Percentiles rank a stretch among this genome's conserved stretches.
These are phyloP conservation scores for Apodospora peruviana DNA, from an alignment of 495 filamentous ascomycete genomes.

Conservation along the genomic window DNA sequence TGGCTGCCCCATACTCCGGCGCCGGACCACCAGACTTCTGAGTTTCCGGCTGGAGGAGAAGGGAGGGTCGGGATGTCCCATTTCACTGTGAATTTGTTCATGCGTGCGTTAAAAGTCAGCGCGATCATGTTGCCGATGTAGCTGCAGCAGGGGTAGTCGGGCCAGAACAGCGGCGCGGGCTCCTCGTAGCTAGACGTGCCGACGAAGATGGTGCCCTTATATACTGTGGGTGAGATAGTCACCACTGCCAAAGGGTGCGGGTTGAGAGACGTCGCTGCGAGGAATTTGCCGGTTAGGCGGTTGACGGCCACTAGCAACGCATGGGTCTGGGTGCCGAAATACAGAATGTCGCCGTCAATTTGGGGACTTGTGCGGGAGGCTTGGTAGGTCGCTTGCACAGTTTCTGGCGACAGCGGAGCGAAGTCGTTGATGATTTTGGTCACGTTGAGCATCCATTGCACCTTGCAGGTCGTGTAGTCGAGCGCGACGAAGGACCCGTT, in stretches of 20 bases:
- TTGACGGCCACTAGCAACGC: constrained; percentile 31
- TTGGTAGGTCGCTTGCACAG: neutral
- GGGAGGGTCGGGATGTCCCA: constrained; percentile 28
- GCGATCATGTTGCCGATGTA: constrained; percentile 30
- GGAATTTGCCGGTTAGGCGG: constrained; percentile 14
- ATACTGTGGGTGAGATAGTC: constrained; percentile 26
- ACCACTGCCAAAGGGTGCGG: constrained; percentile 24
- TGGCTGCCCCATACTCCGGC: constrained; percentile 34
- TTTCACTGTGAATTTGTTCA: constrained; percentile 13
- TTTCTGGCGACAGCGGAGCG: constrained; percentile 8
- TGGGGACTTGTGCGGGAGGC: constrained; percentile 27
- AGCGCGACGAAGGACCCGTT: constrained; percentile 28
- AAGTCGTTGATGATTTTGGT: constrained; percentile 18
- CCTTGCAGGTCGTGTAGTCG: constrained; percentile 23
- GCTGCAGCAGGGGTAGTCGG: constrained; percentile 29
- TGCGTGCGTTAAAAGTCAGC: constrained; percentile 15
- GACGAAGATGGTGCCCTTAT: constrained; percentile 21
- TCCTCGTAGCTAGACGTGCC: constrained; percentile 31
- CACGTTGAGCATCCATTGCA: constrained; percentile 28
- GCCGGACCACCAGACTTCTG: constrained; percentile 27
- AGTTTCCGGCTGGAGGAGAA: too few species aligned
- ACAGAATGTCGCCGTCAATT: constrained; percentile 23
- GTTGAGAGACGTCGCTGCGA: constrained; percentile 24
- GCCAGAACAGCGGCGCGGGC: constrained; percentile 3
- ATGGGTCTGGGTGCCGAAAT: constrained; percentile 28